phyloP scores from a whole-genome alignment of 805 yeast genomes.

The Wickerhamiella shivajii region DNA sequence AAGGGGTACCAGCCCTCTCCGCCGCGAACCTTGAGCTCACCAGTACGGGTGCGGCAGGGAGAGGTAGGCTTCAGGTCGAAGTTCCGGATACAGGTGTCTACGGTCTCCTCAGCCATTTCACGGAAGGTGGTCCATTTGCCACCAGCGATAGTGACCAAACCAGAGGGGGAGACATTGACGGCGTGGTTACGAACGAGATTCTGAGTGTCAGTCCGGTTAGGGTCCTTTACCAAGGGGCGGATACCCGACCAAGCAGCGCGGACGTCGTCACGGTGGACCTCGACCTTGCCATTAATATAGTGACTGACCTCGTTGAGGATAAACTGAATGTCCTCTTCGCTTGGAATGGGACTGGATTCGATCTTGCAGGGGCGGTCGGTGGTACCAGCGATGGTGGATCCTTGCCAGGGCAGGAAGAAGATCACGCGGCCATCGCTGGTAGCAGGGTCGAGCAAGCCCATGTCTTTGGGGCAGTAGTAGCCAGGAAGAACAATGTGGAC shows the following conservation, averaged over 20 bases:
- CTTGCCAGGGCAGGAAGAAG: conserved; percentile 97
- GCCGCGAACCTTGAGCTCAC: conserved; percentile 46
- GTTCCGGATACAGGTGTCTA: conserved; percentile 49
- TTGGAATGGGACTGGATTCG: conserved; percentile 50
- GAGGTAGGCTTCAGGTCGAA: conserved; percentile 28
- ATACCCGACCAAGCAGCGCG: conserved; percentile 95
- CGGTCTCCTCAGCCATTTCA: conserved; percentile 94
- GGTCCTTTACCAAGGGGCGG: conserved; percentile 83
- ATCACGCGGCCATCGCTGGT: conserved; percentile 93
- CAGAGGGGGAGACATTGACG: conserved; percentile 54
- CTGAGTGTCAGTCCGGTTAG: conserved; percentile 48
- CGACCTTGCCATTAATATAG: conserved; percentile 60
- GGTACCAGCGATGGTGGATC: conserved; percentile 90
- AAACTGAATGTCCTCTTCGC: conserved; percentile 79
- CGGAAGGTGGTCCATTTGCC: conserved; percentile 98
- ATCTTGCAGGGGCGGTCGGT: conserved; percentile 63
- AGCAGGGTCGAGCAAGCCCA: conserved; percentile 83
- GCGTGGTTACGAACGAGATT: conserved; percentile 85
- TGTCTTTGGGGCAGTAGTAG: conserved; percentile 71
- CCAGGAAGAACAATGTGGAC: conserved; percentile 88
- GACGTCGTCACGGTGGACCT: conserved; percentile 80
- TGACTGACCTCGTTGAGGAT: conserved; percentile 77
- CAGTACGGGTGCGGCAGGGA: conserved; percentile 39
- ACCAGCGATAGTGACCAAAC: conserved; percentile 80
- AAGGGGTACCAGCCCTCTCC: conserved; percentile 67